Evolutionary conservation across 1,284 basidiomycete species (phyloP).

Genomic region (Pseudozyma pruni): DNA sequence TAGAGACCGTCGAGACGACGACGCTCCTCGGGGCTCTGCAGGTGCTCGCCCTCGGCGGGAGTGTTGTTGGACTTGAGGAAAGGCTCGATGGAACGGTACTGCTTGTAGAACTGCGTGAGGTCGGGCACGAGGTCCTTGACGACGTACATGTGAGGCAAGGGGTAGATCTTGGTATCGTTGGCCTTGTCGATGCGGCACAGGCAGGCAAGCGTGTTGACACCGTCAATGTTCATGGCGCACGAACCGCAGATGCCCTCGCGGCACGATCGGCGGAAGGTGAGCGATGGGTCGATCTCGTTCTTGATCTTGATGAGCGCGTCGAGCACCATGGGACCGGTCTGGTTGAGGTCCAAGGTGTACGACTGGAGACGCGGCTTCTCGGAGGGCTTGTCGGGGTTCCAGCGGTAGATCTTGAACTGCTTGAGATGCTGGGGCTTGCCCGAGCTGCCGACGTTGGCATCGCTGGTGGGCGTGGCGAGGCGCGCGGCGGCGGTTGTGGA

Average conservation of each 20-base stretch:
- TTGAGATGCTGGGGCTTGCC: conserved; percentile 62
- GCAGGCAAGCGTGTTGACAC: conserved; percentile 93
- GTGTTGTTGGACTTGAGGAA: conserved; percentile 65
- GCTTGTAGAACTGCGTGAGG: conserved; percentile 94
- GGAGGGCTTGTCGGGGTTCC: conserved; percentile 90
- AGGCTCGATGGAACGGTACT: conserved; percentile 96
- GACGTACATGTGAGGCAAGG: conserved; percentile 98
- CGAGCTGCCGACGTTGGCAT: conserved; percentile 35
- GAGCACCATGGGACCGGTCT: conserved; percentile 95
- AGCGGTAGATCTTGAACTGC: conserved; percentile 67
- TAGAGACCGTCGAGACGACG: conserved; percentile 97
- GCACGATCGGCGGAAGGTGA: conserved; percentile 96
- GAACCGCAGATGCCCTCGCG: conserved; percentile 98
- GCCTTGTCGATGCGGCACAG: conserved; percentile 91
- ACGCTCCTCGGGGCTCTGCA: conserved; percentile 90
- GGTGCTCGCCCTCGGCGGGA: conserved; percentile 76
- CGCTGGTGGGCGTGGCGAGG: conserved; percentile 61
- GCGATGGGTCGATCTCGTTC: conserved; percentile 94
- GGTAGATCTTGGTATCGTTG: conserved; percentile 86
- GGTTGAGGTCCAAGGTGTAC: conserved; percentile 91
- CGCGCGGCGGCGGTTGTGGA: conserved; percentile 54
- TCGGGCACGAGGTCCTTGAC: conserved; percentile 96
- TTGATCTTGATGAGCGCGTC: conserved; percentile 96
- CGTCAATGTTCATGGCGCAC: conserved; percentile 99
- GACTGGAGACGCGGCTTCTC: conserved; percentile 91